Evolutionary conservation across 75 land plant species (phyloP), one percentile per base, ranked within the genome.

Genomic region (Isoetes taiwanensis): DNA sequence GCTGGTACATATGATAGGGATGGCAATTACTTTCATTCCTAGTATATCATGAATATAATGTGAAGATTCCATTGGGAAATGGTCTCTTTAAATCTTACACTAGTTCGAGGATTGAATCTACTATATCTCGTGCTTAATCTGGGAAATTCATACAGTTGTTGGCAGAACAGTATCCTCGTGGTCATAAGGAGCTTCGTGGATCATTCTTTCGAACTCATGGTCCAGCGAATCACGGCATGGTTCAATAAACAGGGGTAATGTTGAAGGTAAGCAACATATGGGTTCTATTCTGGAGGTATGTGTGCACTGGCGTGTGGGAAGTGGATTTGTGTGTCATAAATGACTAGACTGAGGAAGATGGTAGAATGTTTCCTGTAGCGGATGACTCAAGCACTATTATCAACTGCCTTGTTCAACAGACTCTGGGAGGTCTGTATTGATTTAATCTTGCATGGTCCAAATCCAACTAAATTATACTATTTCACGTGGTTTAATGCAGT

Each of bases 131-230:
- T 17, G 3, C 30, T 52, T 8, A 8, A 28, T 14, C 12, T 8
- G 3, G 25, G 23, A 25, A 20, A 6, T 72, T 38, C 17, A 46
- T 48, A 21, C 60, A 90, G 97, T 61, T 61, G 31, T 70, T 93
- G 72, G 80, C 96, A 62, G 85, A 72, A 34, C 74, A 84, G 42
- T 93, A 93, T 64, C 98, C 98, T 41, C 79, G 98, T 52, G 98
- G 98, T 14, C 43, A 84, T 41, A 93, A 72, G 67, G 98, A 93
- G 70, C 50, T 93, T 29, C 67, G 74, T 34, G 96, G 98, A 0
- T 70, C 96, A 25, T 93, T 75, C 43, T 93, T 93, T 58, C 63
- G 60, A 9, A 28, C 33, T 9, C 98, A 87, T 75, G 96, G 98
- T 6, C 98, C 98, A 28, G 28, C 31, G 32, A 95, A 93, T 56